Evolutionary conservation across 2,329 filamentous ascomycete genomes (phyloP).

Genomic region (Xylariaceae sp.): DNA sequence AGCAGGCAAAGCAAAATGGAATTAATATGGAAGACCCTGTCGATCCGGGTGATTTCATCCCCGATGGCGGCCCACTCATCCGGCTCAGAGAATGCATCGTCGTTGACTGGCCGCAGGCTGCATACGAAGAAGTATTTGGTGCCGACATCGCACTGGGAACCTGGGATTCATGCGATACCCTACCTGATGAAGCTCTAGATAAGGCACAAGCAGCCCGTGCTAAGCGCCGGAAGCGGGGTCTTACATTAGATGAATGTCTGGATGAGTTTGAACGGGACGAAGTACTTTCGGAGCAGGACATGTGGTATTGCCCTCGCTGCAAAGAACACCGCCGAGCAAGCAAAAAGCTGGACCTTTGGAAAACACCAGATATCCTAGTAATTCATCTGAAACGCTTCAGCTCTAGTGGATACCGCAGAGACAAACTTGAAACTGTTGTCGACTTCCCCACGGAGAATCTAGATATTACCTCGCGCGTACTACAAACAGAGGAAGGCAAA

Average conservation of each 20-base stretch:
- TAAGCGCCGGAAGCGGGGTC: slow-evolving; percentile 64
- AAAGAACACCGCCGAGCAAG: slow-evolving; percentile 88
- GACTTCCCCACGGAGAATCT: slow-evolving; percentile 87
- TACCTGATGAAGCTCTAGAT: slow-evolving; percentile 60
- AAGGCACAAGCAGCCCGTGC: slow-evolving; percentile 58
- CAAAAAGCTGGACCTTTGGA: slow-evolving; percentile 98
- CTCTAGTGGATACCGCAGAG: slow-evolving; percentile 70
- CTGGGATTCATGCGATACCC: slow-evolving; percentile 46
- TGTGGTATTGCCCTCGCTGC: slow-evolving; percentile 95
- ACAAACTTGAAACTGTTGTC: slow-evolving; percentile 87
- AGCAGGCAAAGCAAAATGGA: slow-evolving; percentile 23
- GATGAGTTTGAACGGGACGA: slow-evolving; percentile 94
- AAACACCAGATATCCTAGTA: slow-evolving; percentile 87
- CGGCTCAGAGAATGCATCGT: slow-evolving; percentile 79
- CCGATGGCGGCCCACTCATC: slow-evolving; percentile 59
- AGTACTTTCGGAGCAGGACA: slow-evolving; percentile 88
- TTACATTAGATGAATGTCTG: slow-evolving; percentile 83
- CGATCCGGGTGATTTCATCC: slow-evolving; percentile 33
- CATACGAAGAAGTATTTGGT: slow-evolving; percentile 66
- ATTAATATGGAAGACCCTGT: slow-evolving; percentile 22
- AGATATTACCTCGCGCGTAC: slow-evolving; percentile 73
- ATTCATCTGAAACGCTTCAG: slow-evolving; percentile 96
- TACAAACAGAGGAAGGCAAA: slow-evolving; percentile 75
- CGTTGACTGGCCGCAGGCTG: slow-evolving; percentile 73
- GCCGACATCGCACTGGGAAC: slow-evolving; percentile 51